Evolutionary conservation across 2,329 filamentous ascomycete genomes (phyloP).

Genomic region (Sporothrix inflata): DNA sequence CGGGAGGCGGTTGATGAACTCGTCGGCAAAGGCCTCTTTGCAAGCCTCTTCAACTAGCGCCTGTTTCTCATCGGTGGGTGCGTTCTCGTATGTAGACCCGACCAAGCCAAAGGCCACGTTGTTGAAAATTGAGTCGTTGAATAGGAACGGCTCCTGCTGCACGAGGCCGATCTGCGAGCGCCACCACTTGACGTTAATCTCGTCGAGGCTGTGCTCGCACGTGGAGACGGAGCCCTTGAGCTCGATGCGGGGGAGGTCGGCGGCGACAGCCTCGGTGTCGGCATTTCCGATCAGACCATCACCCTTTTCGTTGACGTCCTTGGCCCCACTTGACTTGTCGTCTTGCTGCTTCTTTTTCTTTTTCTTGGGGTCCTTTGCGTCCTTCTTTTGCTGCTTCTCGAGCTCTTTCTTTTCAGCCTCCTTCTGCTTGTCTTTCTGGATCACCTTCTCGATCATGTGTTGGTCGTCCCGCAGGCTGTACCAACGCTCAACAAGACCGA

Average conservation of each 20-base stretch:
- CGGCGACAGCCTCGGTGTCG: not conserved
- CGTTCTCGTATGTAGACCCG: slow-evolving; percentile 36
- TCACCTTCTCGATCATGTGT: slow-evolving; percentile 54
- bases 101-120: slow-evolving; percentile 56
- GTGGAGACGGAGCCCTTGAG: slow-evolving; percentile 58
- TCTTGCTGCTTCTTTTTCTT: slow-evolving; percentile 37
- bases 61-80: slow-evolving; percentile 47
- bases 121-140: slow-evolving; percentile 50
- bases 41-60: slow-evolving; percentile 57
- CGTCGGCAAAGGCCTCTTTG: slow-evolving; percentile 59
- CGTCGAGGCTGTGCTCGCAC: slow-evolving; percentile 69
- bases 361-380: slow-evolving; percentile 28
- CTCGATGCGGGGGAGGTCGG: slow-evolving; percentile 40
- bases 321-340: not conserved
- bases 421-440: slow-evolving; percentile 52
- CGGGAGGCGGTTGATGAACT: slow-evolving; percentile 54
- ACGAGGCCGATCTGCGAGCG: slow-evolving; percentile 50
- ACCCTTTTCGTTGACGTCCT: not conserved
- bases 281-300: not conserved
- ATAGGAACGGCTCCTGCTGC: slow-evolving; percentile 44
- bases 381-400: slow-evolving; percentile 38
- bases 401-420: slow-evolving; percentile 46
- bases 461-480: slow-evolving; percentile 47
- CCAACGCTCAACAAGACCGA: slow-evolving; percentile 72
- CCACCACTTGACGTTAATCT: slow-evolving; percentile 71